Evolutionary conservation across 768 basidiomycete species (phyloP).

Genomic region (Kwoniella botswanensis): DNA sequence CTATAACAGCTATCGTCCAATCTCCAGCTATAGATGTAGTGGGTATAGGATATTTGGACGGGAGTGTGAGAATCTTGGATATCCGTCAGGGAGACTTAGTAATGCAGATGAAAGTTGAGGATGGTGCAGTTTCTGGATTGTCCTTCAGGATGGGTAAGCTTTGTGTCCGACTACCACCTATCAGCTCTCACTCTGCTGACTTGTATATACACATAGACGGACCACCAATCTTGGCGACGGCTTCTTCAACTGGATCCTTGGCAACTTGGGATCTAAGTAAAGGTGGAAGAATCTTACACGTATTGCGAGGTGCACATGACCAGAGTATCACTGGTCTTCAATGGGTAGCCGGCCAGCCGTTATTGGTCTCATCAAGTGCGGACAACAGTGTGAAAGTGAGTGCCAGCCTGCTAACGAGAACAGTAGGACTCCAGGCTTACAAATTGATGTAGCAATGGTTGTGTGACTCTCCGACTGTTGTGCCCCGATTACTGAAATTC

Average conservation of each 20-base stretch:
- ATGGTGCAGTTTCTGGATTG: constrained; percentile 73
- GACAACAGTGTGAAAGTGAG: constrained; percentile 93
- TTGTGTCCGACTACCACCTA: not conserved
- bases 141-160: constrained; percentile 82
- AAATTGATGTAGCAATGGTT: constrained; percentile 83
- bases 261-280: constrained; percentile 91
- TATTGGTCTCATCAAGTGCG: constrained; percentile 85
- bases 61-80: constrained; percentile 86
- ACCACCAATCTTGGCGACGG: constrained; percentile 83
- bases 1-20: constrained; percentile 81
- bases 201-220: constrained; percentile 65
- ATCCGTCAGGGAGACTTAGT: constrained; percentile 86
- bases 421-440: constrained; percentile 6
- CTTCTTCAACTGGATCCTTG: constrained; percentile 83
- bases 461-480: constrained; percentile 84
- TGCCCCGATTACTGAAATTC: constrained; percentile 87
- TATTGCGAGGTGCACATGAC: constrained; percentile 87
- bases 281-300: constrained; percentile 79
- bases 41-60: constrained; percentile 87
- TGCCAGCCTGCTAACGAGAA: too few relatives aligned
- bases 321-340: constrained; percentile 78
- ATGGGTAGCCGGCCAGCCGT: constrained; percentile 91
- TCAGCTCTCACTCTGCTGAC: not conserved
- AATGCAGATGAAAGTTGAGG: constrained; percentile 88
- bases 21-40: constrained; percentile 96